Percentiles rank a stretch among this genome's conserved stretches.
phyloP scores from a whole-genome alignment of 2,329 filamentous ascomycete species.

The Fusarium sulawesiense region DNA sequence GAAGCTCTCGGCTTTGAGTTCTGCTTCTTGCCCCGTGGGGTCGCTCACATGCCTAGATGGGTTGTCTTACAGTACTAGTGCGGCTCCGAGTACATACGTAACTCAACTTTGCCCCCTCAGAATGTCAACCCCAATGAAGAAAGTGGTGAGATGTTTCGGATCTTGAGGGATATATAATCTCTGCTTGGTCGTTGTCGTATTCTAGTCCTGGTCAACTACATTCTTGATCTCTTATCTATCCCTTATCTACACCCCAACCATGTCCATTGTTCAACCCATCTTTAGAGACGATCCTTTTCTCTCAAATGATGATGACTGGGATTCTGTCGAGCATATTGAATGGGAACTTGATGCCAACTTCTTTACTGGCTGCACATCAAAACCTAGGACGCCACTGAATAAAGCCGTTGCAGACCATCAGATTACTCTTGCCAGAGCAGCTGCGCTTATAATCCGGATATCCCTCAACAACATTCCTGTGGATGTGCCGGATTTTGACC shows the following conservation, averaged over 20 bases:
- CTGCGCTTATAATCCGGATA: slow-evolving; percentile 24
- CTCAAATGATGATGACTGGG: slow-evolving; percentile 3
- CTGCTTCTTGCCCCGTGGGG: slow-evolving; percentile 22
- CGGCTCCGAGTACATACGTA: slow-evolving; percentile 15
- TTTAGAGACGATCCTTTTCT: slow-evolving; percentile 1
- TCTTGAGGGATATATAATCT: slow-evolving; percentile 1
- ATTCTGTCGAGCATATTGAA: slow-evolving; percentile 12
- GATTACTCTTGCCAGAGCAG: slow-evolving; percentile 14
- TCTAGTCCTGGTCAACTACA: no score
- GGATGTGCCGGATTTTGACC: slow-evolving; percentile 15
- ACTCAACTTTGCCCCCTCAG: not conserved
- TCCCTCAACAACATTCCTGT: slow-evolving; percentile 16
- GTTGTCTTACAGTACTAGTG: not conserved
- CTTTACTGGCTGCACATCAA: not conserved
- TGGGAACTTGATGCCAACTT: slow-evolving; percentile 21
- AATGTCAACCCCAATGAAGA: not conserved
- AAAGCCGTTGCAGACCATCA: slow-evolving; percentile 17
- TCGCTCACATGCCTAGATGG: slow-evolving; percentile 15
- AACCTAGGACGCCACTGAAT: not conserved
- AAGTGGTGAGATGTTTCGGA: slow-evolving; percentile 5
- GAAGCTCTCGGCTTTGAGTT: slow-evolving; percentile 18
- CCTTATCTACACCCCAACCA: not conserved
- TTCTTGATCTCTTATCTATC: not conserved
- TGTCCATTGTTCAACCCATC: slow-evolving; percentile 18
- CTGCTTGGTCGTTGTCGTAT: not conserved